Evolutionary conservation across 805 yeast genomes (phyloP).

Genomic region (Starmerella floris): DNA sequence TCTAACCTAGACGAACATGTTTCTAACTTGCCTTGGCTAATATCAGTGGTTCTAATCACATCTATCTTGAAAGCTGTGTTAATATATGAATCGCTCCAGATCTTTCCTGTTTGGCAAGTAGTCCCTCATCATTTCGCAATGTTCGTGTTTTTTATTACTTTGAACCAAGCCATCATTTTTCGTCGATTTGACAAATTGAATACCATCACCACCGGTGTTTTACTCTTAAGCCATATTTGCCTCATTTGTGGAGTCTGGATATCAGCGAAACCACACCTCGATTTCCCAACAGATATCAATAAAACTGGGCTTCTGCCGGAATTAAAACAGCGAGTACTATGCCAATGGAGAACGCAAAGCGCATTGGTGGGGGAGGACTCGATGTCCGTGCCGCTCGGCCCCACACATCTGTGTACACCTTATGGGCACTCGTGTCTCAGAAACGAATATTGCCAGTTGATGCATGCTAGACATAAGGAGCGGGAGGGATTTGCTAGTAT

Average conservation of each 20-base stretch:
- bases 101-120: slow-evolving; percentile 35
- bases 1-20: slow-evolving; percentile 23
- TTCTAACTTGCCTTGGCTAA: slow-evolving; percentile 5
- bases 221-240: slow-evolving; percentile 29
- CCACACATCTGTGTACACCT: background rate
- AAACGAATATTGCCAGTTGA: slow-evolving; percentile 3
- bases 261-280: slow-evolving; percentile 19
- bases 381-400: background rate
- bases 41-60: slow-evolving; percentile 23
- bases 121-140: slow-evolving; percentile 40
- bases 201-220: slow-evolving; percentile 19
- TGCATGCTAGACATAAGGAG: background rate
- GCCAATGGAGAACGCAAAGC: background rate
- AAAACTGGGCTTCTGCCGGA: slow-evolving; percentile 3
- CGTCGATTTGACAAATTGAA: slow-evolving; percentile 30
- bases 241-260: slow-evolving; percentile 34
- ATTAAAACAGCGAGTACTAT: slow-evolving; percentile 1
- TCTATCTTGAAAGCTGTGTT: slow-evolving; percentile 34
- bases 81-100: slow-evolving; percentile 31
- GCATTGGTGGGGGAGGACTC: background rate
- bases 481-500: background rate
- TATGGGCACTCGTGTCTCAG: background rate
- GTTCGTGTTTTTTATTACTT: slow-evolving; percentile 34
- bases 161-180: slow-evolving; percentile 32
- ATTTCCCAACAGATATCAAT: slow-evolving; percentile 10